These are phyloP conservation scores for Aureobasidium sp. DNA, from an alignment of 2,329 filamentous ascomycete genomes.

Conservation along the genomic window DNA sequence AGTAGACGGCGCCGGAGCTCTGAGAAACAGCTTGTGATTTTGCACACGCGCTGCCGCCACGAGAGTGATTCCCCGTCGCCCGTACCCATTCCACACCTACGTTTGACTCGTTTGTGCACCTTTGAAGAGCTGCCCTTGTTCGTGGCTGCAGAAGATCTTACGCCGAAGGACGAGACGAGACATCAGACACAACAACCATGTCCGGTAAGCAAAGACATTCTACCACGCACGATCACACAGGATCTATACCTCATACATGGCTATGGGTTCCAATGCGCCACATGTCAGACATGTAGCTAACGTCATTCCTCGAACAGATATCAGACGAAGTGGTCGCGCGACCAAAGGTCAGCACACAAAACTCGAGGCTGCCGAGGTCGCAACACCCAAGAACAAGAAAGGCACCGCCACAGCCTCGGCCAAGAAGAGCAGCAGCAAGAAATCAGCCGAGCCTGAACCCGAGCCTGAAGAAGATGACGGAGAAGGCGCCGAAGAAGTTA, in stretches of 20 bases:
- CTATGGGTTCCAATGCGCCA: background rate
- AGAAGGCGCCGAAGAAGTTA: conserved; percentile 62
- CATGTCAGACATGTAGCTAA: conserved; percentile 10
- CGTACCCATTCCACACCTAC: background rate
- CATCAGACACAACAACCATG: conserved; percentile 8
- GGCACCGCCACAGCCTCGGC: conserved; percentile 21
- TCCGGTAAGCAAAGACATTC: conserved; percentile 16
- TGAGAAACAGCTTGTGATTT: conserved; percentile 5
- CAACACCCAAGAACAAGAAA: conserved; percentile 35
- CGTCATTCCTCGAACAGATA: conserved; percentile 56
- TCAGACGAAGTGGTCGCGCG: conserved; percentile 85
- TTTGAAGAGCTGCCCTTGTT: background rate
- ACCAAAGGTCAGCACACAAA: conserved; percentile 97
- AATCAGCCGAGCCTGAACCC: conserved; percentile 38
- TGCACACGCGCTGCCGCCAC: conserved; percentile 7
- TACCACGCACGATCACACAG: background rate
- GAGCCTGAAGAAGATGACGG: conserved; percentile 44
- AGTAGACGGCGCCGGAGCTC: background rate
- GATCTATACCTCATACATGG: background rate
- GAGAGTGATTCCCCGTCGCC: conserved; percentile 9
- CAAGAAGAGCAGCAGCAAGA: conserved; percentile 40
- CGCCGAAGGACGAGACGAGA: background rate
- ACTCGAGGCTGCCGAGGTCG: conserved; percentile 64
- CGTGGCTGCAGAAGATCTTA: background rate
- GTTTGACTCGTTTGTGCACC: conserved; percentile 8